Evolutionary conservation across 2,329 filamentous ascomycete species (phyloP), one percentile per base, ranked within the genome.

Genomic region (Curvularia eragrostidis): DNA sequence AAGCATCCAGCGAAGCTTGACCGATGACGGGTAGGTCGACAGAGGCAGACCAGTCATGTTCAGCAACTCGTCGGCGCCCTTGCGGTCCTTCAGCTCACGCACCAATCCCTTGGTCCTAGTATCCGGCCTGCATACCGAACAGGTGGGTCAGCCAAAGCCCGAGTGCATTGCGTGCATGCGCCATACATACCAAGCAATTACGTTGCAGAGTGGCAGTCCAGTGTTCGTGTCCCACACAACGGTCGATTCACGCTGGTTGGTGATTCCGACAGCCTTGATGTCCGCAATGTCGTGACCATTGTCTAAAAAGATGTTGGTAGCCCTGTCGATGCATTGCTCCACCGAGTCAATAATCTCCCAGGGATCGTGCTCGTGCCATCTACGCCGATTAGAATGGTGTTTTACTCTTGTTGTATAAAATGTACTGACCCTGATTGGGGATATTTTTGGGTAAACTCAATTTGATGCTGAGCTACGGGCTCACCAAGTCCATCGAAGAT

Each of bases 281-380:
- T 89, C 85, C 52, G 84, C 82, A 58, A 84, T 81, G 24, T 84
- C 82, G 77, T 91, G 85, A 59, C 92, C 91, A 55, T 87, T 80
- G n/a, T 85, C 81, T 48, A 86, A 78, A 77, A 96, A 96, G 41
- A 88, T 80, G 70, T 87, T 85, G 58, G 89, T 85, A 0, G 91
- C 91, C 62, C 87, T 85, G 66, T 92, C 89, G 66, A 96, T 93
- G 77, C 93, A 97, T 61, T 84, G 84, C 70, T 91, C 85, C 30
- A 94, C 91, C 1, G 91, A 90, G 52, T 82, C 79, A 44, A 96
- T 82, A 52, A 97, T 85, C 71, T 92, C 91, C 49, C 86, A 79
- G 4, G 93, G 91, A 69, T 96, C 89, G 73, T 96, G 92, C 75
- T 97, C 93, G 76, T 96, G 91, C 91, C 91, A 96, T 77, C 90